Evolutionary conservation across 768 basidiomycete species (phyloP).

Genomic region (Trametes coccinea): DNA sequence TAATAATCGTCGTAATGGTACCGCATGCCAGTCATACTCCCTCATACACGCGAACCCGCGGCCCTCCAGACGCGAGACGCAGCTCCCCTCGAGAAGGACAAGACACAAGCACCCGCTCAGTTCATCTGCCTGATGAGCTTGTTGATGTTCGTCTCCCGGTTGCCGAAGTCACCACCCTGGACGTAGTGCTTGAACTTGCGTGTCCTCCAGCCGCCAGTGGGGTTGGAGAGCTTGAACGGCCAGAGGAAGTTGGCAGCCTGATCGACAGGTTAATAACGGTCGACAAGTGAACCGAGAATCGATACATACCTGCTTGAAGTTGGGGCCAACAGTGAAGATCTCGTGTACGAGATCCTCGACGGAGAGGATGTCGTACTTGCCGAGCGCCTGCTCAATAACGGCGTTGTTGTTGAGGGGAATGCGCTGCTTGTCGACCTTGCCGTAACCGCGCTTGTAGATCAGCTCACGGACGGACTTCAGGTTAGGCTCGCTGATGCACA

Average conservation of each 20-base stretch:
- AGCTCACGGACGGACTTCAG: conserved; percentile 95
- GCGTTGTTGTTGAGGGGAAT: conserved; percentile 93
- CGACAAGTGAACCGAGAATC: background rate
- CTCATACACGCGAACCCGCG: conserved; percentile 20
- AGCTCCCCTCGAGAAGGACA: conserved; percentile 4
- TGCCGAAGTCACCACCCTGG: conserved; percentile 96
- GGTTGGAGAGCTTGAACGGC: conserved; percentile 99
- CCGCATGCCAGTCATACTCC: conserved; percentile 29
- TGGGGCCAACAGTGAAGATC: conserved; percentile 91
- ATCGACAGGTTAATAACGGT: conserved; percentile 6
- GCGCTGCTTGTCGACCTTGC: conserved; percentile 97
- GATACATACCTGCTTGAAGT: conserved; percentile 92
- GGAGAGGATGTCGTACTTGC: conserved; percentile 94
- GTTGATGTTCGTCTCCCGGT: conserved; percentile 97
- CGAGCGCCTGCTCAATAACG: conserved; percentile 87
- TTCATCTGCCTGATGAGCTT: conserved; percentile 96
- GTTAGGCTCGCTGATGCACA: conserved; percentile 77
- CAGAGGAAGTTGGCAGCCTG: conserved; percentile 95
- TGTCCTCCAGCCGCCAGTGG: conserved; percentile 96
- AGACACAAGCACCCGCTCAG: conserved; percentile 37
- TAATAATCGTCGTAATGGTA: conserved; percentile 21
- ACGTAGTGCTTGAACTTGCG: conserved; percentile 98
- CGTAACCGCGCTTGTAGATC: conserved; percentile 99
- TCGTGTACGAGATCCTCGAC: conserved; percentile 98
- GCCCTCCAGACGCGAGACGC: conserved; percentile 8